A percentile compares a stretch with the other conserved stretches of the same genome.
Evolutionary conservation across 208 protist genomes (phyloP).

Genomic region (Acanthamoeba healyi): DNA sequence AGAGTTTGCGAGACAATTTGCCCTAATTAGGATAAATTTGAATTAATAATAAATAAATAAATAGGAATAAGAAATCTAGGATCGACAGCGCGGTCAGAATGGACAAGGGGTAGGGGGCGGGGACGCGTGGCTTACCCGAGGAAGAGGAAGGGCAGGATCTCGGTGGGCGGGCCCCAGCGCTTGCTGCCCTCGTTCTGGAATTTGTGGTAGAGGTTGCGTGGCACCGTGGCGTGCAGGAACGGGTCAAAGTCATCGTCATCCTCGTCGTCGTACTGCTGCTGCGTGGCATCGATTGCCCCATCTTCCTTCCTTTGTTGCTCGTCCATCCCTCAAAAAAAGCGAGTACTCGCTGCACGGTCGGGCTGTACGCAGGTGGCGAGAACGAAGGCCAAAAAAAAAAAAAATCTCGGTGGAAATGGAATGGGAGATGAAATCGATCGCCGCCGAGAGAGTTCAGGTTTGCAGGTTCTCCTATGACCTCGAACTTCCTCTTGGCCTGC

Average conservation of each 20-base stretch:
- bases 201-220: conserved; percentile 34
- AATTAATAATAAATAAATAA: background rate
- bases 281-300: background rate
- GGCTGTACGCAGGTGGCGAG: too few species aligned
- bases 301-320: conserved; percentile 8
- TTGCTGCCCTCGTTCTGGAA: conserved; percentile 21
- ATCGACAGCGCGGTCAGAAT: background rate
- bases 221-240: conserved; percentile 30
- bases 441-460: too few species aligned
- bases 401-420: background rate
- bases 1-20: background rate
- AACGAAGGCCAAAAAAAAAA: too few species aligned
- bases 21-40: background rate
- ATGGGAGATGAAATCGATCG: too few species aligned
- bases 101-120: background rate
- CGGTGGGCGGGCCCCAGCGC: conserved; percentile 18
- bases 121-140: background rate
- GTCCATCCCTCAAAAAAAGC: background rate
- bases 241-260: conserved; percentile 51
- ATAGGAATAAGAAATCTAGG: background rate
- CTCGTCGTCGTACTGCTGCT: background rate
- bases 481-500: too few species aligned
- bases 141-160: conserved; percentile 57
- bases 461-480: too few species aligned
- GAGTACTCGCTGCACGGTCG: background rate